phyloP scores from a whole-genome alignment of 2,329 filamentous ascomycete species.

The Cladosporium sp. region DNA sequence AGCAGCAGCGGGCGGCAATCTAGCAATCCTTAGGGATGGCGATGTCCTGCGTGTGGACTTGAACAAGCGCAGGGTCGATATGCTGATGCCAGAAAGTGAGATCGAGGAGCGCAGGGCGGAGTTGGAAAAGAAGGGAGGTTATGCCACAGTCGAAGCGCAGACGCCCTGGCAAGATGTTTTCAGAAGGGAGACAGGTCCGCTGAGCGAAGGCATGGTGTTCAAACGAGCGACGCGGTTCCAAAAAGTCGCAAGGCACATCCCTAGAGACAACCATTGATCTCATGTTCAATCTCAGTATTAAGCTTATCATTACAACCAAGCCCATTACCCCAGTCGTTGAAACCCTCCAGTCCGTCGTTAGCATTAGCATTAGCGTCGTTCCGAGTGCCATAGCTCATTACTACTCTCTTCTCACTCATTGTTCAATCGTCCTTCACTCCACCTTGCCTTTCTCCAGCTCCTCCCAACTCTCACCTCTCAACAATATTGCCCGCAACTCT shows the following conservation, averaged over 20 bases:
- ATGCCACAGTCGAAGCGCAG: conserved; percentile 30
- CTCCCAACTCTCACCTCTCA: conserved; percentile 4
- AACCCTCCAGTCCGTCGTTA: neutral
- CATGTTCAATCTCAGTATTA: neutral
- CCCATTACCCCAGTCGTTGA: neutral
- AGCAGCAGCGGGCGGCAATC: conserved; percentile 55
- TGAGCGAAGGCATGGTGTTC: conserved; percentile 37
- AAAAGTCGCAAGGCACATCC: conserved; percentile 31
- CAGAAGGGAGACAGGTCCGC: conserved; percentile 31
- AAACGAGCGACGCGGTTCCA: conserved; percentile 30
- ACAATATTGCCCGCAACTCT: conserved; percentile 20
- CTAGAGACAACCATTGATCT: conserved; percentile 34
- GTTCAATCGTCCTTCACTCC: neutral
- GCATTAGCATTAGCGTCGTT: neutral
- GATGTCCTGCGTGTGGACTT: conserved; percentile 54
- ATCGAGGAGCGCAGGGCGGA: conserved; percentile 41
- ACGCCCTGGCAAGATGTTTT: conserved; percentile 36
- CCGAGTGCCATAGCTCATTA: neutral
- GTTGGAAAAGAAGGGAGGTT: conserved; percentile 31
- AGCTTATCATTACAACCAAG: neutral
- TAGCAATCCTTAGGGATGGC: conserved; percentile 53
- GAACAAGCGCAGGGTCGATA: conserved; percentile 50
- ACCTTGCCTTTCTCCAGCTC: neutral
- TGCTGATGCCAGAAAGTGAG: conserved; percentile 48
- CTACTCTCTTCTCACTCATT: neutral